Conservation (phyloP, 768 basidiomycete genomes). For the Cyathus striatus region DNA sequence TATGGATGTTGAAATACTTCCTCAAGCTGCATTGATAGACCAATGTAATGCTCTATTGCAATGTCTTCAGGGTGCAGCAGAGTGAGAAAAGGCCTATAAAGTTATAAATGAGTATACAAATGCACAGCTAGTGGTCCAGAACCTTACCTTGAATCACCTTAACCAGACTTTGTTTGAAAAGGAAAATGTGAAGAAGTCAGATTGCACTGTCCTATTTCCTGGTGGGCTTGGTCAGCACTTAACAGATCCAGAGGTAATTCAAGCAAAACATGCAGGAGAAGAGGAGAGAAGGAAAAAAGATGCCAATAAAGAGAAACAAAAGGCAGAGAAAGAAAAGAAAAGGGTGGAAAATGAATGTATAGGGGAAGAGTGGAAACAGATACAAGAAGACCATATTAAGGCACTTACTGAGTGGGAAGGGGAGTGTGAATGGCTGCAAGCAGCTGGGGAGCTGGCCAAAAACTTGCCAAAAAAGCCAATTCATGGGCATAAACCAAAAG, state of each 20-base stretch:
- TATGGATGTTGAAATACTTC: too few relatives aligned
- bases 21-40: too few relatives aligned
- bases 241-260: constrained; percentile 3
- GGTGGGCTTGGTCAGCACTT: constrained; percentile 7
- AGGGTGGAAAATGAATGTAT: constrained; percentile 3
- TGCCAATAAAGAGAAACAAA: constrained; percentile 2
- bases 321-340: not conserved
- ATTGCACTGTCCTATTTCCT: constrained; percentile 4
- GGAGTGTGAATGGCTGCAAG: not conserved
- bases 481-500: too few relatives aligned
- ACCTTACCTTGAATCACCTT: constrained; percentile 9
- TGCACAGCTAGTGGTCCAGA: constrained; percentile 13
- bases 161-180: constrained; percentile 10
- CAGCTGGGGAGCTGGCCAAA: constrained; percentile 1
- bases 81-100: too few relatives aligned
- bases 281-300: constrained; percentile 3
- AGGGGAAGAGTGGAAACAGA: constrained; percentile 1
- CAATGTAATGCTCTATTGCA: too few relatives aligned
- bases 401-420: not conserved
- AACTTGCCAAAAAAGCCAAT: constrained; percentile 5
- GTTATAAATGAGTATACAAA: constrained; percentile 10
- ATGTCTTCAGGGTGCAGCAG: too few relatives aligned
- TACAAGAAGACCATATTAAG: not conserved
- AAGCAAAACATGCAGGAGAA: not conserved
- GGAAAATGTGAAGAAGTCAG: constrained; percentile 9